phyloP scores from a whole-genome alignment of 75 land plant species.

The Pinus tabuliformis region DNA sequence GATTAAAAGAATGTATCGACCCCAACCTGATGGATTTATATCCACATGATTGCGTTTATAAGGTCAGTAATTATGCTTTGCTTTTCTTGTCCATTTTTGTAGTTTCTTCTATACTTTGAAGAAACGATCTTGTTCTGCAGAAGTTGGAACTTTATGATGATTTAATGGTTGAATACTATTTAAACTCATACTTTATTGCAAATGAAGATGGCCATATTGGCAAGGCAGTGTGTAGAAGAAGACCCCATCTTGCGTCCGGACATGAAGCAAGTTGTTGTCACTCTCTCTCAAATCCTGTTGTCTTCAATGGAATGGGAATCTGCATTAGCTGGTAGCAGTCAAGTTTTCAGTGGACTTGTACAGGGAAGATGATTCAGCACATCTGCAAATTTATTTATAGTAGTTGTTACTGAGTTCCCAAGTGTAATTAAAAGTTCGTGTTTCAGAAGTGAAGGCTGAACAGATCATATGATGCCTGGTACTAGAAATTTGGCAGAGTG shows the following conservation, averaged over 20 bases:
- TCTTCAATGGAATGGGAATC: constrained; percentile 93
- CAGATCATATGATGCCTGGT: neutral
- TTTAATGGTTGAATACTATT: neutral
- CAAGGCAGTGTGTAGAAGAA: constrained; percentile 85
- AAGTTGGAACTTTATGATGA: too few relatives aligned
- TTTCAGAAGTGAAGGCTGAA: neutral
- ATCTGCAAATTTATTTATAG: too few relatives aligned
- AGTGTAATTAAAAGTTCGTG: neutral
- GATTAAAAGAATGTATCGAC: constrained; percentile 61
- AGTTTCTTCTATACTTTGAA: neutral
- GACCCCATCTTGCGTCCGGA: constrained; percentile 81
- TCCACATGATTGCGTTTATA: constrained; percentile 74
- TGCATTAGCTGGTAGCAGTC: constrained; percentile 82
- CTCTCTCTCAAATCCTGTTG: constrained; percentile 67
- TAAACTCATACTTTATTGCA: neutral
- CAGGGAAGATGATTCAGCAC: constrained; percentile 64
- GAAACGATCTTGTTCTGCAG: neutral
- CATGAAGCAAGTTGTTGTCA: constrained; percentile 77
- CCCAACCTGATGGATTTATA: constrained; percentile 63
- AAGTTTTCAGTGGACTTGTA: constrained; percentile 82
- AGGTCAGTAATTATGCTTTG: constrained; percentile 33
- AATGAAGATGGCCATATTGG: constrained; percentile 70
- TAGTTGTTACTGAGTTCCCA: too few relatives aligned
- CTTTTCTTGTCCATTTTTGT: neutral
- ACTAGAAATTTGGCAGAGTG: neutral